Base-by-base conservation (phyloP, 2,329 filamentous ascomycete species). In the Blastomyces percursus region DNA sequence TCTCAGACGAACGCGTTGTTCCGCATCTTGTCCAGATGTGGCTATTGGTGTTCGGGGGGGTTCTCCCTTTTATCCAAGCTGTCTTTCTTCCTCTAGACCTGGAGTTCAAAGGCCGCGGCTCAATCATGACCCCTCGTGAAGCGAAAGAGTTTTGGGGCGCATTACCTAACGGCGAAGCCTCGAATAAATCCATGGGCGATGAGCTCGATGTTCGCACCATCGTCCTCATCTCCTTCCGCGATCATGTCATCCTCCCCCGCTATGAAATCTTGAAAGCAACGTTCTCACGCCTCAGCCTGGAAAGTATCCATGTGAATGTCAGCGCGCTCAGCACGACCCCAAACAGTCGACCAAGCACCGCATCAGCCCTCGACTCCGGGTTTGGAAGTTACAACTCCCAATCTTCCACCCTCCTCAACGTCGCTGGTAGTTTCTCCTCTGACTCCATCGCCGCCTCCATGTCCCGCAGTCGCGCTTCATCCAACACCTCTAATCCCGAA, bases 31-130 rank as follows among this genome's bases (percentile, higher is more conserved):
- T 96, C 2, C 91, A 96, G 72, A 86, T 96, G 71, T 99, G 94
- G 94, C 84, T 95, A 64, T 86, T 94, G 56, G 92, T 94, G 0
- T 96, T 96, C 70, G 93, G 91, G 2, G 89, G 85, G 7, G 90
- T 97, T 46, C 77, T 97, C 5, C 94, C 94, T 0, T 97, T 96
- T 71, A 86, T 99, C 69, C 93, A 97, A 77, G 91, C 93, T 0
- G 92, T 96, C 0, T 96, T 99, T 71, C 79, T 99, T 1, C 94
- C 92, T 0, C 78, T 99, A 0, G 94, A 99, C 71, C 83, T 96
- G 12, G 94, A 99, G 72, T 96, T 99, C 72, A 87, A 90, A 61
- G 94, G 93, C 6, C 83, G 84, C 56, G 94, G 94, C 19, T 80
- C 85, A 0, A 83, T 97, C 62, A 87, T 97, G 83, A 86, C 83